phyloP scores from a whole-genome alignment of 352 stramenopile genomes.

The Globisporangium cylindrosporum region DNA sequence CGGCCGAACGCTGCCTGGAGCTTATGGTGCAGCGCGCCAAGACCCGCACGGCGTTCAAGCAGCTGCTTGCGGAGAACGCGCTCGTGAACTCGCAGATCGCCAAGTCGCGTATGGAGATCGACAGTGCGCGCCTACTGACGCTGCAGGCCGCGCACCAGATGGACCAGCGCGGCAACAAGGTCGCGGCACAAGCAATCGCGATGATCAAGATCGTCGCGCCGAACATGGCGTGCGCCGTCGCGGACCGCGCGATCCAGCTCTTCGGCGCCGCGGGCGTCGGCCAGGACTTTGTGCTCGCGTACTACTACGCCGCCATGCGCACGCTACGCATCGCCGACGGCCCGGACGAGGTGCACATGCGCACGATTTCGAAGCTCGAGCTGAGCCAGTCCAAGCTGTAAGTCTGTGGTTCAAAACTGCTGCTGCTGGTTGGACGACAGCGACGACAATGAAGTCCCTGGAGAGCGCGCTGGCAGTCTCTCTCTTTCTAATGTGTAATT shows the following conservation, averaged over 20 bases:
- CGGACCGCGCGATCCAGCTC: constrained; percentile 91
- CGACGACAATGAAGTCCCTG: background rate
- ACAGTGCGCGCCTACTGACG: constrained; percentile 83
- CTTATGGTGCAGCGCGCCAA: constrained; percentile 88
- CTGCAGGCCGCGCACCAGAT: constrained; percentile 90
- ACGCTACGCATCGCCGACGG: constrained; percentile 96
- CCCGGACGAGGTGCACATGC: constrained; percentile 96
- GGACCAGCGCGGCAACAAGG: constrained; percentile 82
- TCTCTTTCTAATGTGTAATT: background rate
- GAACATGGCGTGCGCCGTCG: constrained; percentile 83
- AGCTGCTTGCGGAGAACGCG: constrained; percentile 88
- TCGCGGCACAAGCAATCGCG: constrained; percentile 90
- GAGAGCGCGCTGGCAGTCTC: background rate
- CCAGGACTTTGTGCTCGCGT: constrained; percentile 92
- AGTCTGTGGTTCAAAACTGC: background rate
- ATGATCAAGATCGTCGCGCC: constrained; percentile 97
- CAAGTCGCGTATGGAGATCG: constrained; percentile 76
- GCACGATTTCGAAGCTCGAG: constrained; percentile 93
- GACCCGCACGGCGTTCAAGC: constrained; percentile 93
- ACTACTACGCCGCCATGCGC: constrained; percentile 88
- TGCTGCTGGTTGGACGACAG: background rate
- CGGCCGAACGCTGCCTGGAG: constrained; percentile 83
- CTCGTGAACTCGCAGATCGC: constrained; percentile 85
- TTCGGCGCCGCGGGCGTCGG: constrained; percentile 82
- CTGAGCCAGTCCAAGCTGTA: constrained; percentile 60